Conservation (phyloP, 352 stramenopile genomes). For the Globisporangium cederbergense region DNA sequence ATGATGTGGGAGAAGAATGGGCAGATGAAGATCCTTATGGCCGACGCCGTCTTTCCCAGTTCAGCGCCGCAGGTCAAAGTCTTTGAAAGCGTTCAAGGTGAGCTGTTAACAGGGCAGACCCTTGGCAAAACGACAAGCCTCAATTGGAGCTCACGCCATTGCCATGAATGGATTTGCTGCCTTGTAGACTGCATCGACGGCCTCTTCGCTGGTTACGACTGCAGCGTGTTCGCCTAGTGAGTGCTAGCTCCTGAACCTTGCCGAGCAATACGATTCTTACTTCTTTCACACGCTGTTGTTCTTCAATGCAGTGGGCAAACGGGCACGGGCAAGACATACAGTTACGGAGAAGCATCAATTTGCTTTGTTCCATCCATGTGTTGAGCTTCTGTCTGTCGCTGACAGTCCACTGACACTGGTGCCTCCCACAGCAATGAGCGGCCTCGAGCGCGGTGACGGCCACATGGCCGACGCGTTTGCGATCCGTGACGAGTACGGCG, state of each 20-base stretch:
- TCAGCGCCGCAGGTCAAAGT: slow-evolving; percentile 35
- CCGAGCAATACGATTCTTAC: not conserved
- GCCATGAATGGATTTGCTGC: not conserved
- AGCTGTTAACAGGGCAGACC: not conserved
- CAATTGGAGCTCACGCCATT: not conserved
- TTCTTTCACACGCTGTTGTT: slow-evolving; percentile 7
- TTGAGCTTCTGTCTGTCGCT: not conserved
- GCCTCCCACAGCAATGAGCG: slow-evolving; percentile 51
- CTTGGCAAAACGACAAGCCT: not conserved
- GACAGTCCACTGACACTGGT: not conserved
- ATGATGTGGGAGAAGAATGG: slow-evolving; percentile 70
- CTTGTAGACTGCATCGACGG: slow-evolving; percentile 51
- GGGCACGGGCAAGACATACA: slow-evolving; percentile 66
- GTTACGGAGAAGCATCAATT: slow-evolving; percentile 15
- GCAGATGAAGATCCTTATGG: slow-evolving; percentile 49
- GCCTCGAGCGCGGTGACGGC: slow-evolving; percentile 27
- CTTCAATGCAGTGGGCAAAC: slow-evolving; percentile 51
- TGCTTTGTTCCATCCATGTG: not conserved
- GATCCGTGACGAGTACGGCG: slow-evolving; percentile 32
- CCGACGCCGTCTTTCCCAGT: slow-evolving; percentile 48
- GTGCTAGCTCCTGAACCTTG: not conserved
- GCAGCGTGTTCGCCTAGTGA: slow-evolving; percentile 73
- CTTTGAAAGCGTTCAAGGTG: slow-evolving; percentile 59
- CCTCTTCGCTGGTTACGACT: slow-evolving; percentile 62
- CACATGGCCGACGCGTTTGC: slow-evolving; percentile 10